Percentiles rank a stretch among this genome's conserved stretches.
phyloP scores from a whole-genome alignment of 2,329 filamentous ascomycete genomes.

The Calonectria honghensis region DNA sequence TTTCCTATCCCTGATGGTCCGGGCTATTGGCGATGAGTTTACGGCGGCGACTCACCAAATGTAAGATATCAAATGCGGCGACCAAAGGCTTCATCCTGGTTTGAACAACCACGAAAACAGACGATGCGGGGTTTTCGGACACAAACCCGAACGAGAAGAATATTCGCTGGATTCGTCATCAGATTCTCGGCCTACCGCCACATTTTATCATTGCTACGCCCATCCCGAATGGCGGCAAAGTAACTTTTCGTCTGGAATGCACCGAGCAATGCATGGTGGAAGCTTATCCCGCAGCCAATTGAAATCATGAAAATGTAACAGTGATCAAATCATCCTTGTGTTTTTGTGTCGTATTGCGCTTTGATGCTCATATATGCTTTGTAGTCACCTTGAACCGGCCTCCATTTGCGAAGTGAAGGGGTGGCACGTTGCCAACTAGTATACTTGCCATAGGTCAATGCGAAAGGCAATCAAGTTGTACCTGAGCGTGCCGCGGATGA shows the following conservation, averaged over 20 bases:
- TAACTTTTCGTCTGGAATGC: not conserved
- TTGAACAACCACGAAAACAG: not conserved
- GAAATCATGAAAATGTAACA: not conserved
- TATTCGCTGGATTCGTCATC: not conserved
- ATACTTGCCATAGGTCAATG: too few relatives aligned
- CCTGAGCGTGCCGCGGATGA: too few relatives aligned
- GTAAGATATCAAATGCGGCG: not conserved
- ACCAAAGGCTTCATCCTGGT: not conserved
- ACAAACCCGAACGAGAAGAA: not conserved
- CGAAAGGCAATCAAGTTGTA: too few relatives aligned
- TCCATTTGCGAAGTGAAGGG: too few relatives aligned
- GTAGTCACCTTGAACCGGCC: too few relatives aligned
- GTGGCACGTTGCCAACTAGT: too few relatives aligned
- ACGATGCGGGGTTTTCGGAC: not conserved
- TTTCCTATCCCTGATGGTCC: too few relatives aligned
- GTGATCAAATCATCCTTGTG: not conserved
- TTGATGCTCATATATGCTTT: too few relatives aligned
- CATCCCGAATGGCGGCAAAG: not conserved
- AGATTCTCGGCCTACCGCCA: not conserved
- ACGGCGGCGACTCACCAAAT: not conserved
- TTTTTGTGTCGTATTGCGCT: not conserved
- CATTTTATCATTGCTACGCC: not conserved
- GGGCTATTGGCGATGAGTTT: not conserved
- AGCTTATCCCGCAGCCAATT: not conserved
- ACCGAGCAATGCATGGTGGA: not conserved